A percentile compares a stretch with the other conserved stretches of the same genome.
Evolutionary conservation across 768 basidiomycete genomes (phyloP).

Genomic region (Coprinopsis cinerea): DNA sequence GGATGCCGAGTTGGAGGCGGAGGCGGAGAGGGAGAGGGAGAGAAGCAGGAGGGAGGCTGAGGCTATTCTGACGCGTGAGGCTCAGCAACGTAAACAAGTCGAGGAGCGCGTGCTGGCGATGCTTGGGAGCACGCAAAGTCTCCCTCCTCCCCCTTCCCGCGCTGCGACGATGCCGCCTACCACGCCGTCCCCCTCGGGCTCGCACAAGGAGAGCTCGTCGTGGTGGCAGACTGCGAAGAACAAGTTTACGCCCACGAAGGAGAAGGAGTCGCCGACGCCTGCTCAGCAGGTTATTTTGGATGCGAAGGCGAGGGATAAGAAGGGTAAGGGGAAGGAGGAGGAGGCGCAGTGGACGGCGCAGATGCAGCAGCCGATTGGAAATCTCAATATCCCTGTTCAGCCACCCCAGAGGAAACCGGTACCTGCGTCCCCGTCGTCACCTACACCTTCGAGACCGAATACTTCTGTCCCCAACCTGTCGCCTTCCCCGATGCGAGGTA

Average conservation of each 20-base stretch:
- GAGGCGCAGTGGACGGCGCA: conserved; percentile 24
- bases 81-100: conserved; percentile 57
- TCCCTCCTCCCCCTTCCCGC: conserved; percentile 57
- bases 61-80: conserved; percentile 64
- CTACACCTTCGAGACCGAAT: conserved; percentile 54
- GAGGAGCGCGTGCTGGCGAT: conserved; percentile 77
- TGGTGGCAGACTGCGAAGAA: conserved; percentile 80
- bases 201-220: conserved; percentile 52
- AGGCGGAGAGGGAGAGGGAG: conserved; percentile 74
- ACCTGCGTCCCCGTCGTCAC: conserved; percentile 53
- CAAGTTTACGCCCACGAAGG: conserved; percentile 73
- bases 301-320: conserved; percentile 59
- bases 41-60: conserved; percentile 73
- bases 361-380: conserved; percentile 47
- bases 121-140: conserved; percentile 46
- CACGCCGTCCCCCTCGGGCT: conserved; percentile 62
- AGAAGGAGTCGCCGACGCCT: conserved; percentile 55
- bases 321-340: conserved; percentile 32
- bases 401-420: conserved; percentile 42
- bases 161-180: conserved; percentile 53
- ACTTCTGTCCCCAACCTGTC: conserved; percentile 49
- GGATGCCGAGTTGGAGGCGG: conserved; percentile 78
- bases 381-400: conserved; percentile 43
- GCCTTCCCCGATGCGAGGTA: conserved; percentile 56
- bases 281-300: conserved; percentile 81